Evolutionary conservation across 371 early-diverging fungal genomes (phyloP).

Genomic region (Mucor indicus): DNA sequence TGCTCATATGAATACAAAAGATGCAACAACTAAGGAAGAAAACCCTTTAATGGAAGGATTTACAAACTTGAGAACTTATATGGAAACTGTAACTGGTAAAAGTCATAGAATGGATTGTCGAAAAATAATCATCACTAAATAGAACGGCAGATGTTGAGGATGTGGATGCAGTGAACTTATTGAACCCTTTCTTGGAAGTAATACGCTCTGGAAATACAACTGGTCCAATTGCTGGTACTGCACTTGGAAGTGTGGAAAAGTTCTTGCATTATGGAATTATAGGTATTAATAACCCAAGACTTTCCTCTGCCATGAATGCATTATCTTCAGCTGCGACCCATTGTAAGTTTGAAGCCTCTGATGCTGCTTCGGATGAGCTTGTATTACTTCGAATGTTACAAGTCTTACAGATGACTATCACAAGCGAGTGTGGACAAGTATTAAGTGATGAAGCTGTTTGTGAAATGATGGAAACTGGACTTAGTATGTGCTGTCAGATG

Average conservation of each 20-base stretch:
- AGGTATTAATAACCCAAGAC: constrained; percentile 68
- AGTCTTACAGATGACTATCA: constrained; percentile 70
- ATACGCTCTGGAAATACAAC: constrained; percentile 90
- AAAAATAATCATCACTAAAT: not conserved
- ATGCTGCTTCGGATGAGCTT: constrained; percentile 89
- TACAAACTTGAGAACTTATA: constrained; percentile 58
- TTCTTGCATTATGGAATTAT: constrained; percentile 85
- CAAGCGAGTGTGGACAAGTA: constrained; percentile 62
- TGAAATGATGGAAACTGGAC: constrained; percentile 93
- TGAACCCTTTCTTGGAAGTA: constrained; percentile 88
- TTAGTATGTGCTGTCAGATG: constrained; percentile 94
- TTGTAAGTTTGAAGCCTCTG: constrained; percentile 94
- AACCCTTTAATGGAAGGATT: constrained; percentile 75
- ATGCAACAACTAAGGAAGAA: constrained; percentile 37
- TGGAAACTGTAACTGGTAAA: constrained; percentile 62
- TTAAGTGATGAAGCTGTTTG: constrained; percentile 92
- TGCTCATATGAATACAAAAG: constrained; percentile 34
- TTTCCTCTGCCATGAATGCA: constrained; percentile 68
- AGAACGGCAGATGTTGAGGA: constrained; percentile 36
- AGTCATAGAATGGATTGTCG: not conserved
- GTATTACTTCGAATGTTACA: constrained; percentile 88
- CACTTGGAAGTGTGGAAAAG: constrained; percentile 85
- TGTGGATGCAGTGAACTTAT: constrained; percentile 73
- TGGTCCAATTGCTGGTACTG: constrained; percentile 92
- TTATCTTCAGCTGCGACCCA: constrained; percentile 82